A percentile compares a stretch with the other conserved stretches of the same genome.
Evolutionary conservation across 306 rosid genomes (phyloP).

Genomic region (Begonia masoniana): DNA sequence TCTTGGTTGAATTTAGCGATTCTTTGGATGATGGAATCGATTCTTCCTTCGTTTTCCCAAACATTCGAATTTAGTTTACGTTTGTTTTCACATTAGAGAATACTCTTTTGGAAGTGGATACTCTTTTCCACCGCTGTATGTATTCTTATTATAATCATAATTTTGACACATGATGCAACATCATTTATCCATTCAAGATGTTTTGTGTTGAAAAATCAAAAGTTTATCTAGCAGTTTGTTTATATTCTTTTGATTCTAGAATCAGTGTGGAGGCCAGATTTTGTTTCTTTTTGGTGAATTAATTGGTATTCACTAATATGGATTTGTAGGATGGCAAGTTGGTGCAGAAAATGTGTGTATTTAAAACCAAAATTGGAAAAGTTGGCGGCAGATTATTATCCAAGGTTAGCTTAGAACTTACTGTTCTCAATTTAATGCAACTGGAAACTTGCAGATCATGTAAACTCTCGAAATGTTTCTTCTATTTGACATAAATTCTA

Average conservation of each 20-base stretch:
- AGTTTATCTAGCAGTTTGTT: not conserved
- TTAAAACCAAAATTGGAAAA: conserved; percentile 78
- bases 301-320: conserved; percentile 16
- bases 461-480: too few relatives aligned
- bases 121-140: too few relatives aligned
- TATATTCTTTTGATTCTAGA: not conserved
- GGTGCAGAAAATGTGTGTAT: conserved; percentile 93
- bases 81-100: too few relatives aligned
- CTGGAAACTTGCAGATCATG: too few relatives aligned
- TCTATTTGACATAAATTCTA: too few relatives aligned
- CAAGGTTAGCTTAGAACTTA: conserved; percentile 33
- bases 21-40: too few relatives aligned
- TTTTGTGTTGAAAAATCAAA: not conserved
- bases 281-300: not conserved
- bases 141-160: too few relatives aligned
- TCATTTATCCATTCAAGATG: not conserved
- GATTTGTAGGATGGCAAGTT: conserved; percentile 65
- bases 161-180: not conserved
- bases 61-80: too few relatives aligned
- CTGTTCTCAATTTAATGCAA: not conserved
- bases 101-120: too few relatives aligned
- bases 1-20: too few relatives aligned
- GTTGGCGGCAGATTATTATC: conserved; percentile 59
- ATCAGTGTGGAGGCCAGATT: not conserved
- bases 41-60: too few relatives aligned